Base-by-base conservation (phyloP, 495 filamentous ascomycete species). In the Penicillium psychrofluorescens region DNA sequence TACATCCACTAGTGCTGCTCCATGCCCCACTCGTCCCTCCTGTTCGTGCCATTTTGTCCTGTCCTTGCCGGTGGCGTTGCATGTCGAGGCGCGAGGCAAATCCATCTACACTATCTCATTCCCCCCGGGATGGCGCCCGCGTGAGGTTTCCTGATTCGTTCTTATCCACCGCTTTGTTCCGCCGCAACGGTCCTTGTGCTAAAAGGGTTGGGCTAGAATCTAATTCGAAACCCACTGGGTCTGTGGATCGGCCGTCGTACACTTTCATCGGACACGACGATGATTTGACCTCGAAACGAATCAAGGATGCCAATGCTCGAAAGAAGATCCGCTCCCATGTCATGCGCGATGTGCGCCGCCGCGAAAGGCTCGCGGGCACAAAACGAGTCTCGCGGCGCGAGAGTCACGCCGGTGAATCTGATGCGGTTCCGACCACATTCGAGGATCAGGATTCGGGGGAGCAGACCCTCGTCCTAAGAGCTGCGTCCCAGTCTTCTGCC, bases 241-340 rank as follows among this genome's bases (percentile, higher is more conserved):
- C 53, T 38, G 42, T 54, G 32, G 58, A 64, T 49, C 58, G 49
- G 34, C 61, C 63, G 8, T 58, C 56, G 1, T 67, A 59, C 29
- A 67, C 63, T 10, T 67, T 67, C 35, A 67, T 67, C 38, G 62
- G 62, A 44, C 62, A 67, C 37, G 57, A 63, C 46, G 59, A 67
- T 58, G 61, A 64, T 32, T 48, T 67, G 49, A 59, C 55, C 14
- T 65, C 59, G 15, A 67, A 67, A 43, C 34, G 62, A 16, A 65
- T 67, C 44, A 64, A 59, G 38, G 51, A 67, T 63, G 57, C 50
- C 36, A 63, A 62, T 48, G 59, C 63, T 30, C 56, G 63, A 44
- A 65, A 63, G 41, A 53, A 57, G 4, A 67, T 67, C 27, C 57
- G 63, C 11, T 67, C 63, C 12, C 63, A 67, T 55, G 63, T 67